Base-by-base conservation (phyloP, 2,329 filamentous ascomycete species). In the Volutella citrinella region DNA sequence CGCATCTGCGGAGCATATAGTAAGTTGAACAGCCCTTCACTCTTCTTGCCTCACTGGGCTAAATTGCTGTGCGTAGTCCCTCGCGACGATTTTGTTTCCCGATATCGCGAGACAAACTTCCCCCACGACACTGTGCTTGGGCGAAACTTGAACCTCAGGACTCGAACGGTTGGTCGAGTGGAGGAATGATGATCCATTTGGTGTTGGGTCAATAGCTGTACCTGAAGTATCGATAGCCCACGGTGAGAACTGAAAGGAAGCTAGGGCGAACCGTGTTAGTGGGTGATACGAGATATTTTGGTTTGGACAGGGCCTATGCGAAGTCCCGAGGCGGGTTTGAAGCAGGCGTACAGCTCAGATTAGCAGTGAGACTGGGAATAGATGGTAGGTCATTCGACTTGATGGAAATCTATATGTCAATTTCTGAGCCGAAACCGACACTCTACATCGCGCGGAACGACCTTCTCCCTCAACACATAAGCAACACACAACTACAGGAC, bases 1-100 rank as follows among this genome's bases (percentile, higher is more conserved):
- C 80, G 90, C 47, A 86, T 98, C 55, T 96, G 90, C 60, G 93
- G 93, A 40, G 91, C 78, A 9, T 97, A 97, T 54, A 83, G 87
- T 89, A 67, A 72, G 84, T 78, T 14, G 42, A 31, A 8, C 10
- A 20, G 6, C 10, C 17, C 10, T 10, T 14, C 14, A 26, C n/a
- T 32, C 7, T 32, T 15, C 5, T 33, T 9, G 10, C 4, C 25
- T 26, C 18, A 19, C 7, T 11, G 5, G 6, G n/a, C 13, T 10
- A 19, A 26, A 17, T 20, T 19, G 21, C 44, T 48, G 16, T 23
- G 16, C 17, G 32, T 14, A 89, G 85, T 88, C 47, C 86, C 84
- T 48, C 78, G 80, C 20, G 88, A 94, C 49, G 88, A 94, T 58
- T 94, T 82, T 46, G 69, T 87, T 42, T 91, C 86, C 12, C 75